Conservation (phyloP, 306 rosid species). For the Ziziphus jujuba region DNA sequence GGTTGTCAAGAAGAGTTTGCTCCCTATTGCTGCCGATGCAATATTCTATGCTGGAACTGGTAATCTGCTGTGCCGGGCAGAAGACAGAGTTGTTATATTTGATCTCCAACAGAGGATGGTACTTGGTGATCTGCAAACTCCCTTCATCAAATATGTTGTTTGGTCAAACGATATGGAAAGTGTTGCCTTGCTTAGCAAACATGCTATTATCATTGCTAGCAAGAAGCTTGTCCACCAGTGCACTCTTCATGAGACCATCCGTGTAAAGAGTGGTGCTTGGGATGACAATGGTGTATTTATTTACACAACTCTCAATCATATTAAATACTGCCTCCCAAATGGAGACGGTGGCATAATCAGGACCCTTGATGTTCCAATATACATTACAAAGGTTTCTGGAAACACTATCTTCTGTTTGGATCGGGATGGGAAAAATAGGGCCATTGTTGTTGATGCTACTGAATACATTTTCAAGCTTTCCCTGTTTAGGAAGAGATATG, state of each 20-base stretch:
- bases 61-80: constrained; percentile 76
- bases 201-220: constrained; percentile 70
- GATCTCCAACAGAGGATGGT: constrained; percentile 74
- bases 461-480: constrained; percentile 82
- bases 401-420: constrained; percentile 71
- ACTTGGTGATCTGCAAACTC: constrained; percentile 80
- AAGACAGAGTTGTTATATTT: constrained; percentile 72
- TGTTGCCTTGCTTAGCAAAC: constrained; percentile 85
- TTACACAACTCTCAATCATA: constrained; percentile 80
- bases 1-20: constrained; percentile 68
- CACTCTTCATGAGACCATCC: constrained; percentile 90
- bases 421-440: constrained; percentile 79
- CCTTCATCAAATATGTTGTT: constrained; percentile 68
- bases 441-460: constrained; percentile 64
- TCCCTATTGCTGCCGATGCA: constrained; percentile 68
- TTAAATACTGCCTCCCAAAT: constrained; percentile 81
- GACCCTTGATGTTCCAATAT: constrained; percentile 76
- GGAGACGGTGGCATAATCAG: constrained; percentile 84
- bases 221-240: constrained; percentile 87
- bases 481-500: constrained; percentile 63
- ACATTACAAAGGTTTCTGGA: constrained; percentile 70
- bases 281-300: constrained; percentile 86
- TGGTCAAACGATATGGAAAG: constrained; percentile 86
- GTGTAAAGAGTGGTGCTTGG: constrained; percentile 93
- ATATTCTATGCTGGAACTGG: constrained; percentile 81